phyloP scores from a whole-genome alignment of 495 filamentous ascomycete genomes.

The Tuber microsphaerosporum region DNA sequence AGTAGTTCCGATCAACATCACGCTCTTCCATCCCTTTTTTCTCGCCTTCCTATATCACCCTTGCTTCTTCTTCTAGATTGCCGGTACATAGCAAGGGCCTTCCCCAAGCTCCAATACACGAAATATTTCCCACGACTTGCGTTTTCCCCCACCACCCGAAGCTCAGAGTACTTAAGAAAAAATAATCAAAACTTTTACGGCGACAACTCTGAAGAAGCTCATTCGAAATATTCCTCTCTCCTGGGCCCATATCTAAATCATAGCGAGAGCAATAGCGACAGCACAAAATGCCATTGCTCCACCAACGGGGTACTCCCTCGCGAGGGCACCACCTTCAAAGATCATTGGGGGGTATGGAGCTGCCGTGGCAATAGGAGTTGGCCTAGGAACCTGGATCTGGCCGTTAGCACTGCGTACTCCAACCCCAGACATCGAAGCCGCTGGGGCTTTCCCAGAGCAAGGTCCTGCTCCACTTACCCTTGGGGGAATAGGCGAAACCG shows the following conservation, averaged over 20 bases:
- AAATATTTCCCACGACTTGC: background rate
- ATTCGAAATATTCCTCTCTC: background rate
- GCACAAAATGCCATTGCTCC: conserved; percentile 20
- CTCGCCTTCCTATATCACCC: background rate
- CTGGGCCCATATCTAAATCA: conserved; percentile 22
- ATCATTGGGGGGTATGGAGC: background rate
- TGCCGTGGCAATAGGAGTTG: background rate
- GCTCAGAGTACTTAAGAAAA: background rate
- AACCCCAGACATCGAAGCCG: background rate
- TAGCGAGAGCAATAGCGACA: conserved; percentile 20
- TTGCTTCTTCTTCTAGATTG: background rate
- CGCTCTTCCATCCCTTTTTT: background rate
- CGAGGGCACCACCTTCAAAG: conserved; percentile 29
- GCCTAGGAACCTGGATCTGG: background rate
- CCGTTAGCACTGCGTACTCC: background rate
- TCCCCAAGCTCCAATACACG: background rate
- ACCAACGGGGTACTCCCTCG: conserved; percentile 15
- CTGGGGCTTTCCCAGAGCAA: background rate
- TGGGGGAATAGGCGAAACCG: background rate
- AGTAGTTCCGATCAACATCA: background rate
- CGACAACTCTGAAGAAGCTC: background rate
- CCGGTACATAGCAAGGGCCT: background rate
- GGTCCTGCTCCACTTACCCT: background rate
- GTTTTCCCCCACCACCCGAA: background rate
- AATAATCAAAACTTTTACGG: background rate